These are phyloP conservation scores for Saturnispora sanitii DNA, from an alignment of 805 yeast genomes.

Conservation along the genomic window DNA sequence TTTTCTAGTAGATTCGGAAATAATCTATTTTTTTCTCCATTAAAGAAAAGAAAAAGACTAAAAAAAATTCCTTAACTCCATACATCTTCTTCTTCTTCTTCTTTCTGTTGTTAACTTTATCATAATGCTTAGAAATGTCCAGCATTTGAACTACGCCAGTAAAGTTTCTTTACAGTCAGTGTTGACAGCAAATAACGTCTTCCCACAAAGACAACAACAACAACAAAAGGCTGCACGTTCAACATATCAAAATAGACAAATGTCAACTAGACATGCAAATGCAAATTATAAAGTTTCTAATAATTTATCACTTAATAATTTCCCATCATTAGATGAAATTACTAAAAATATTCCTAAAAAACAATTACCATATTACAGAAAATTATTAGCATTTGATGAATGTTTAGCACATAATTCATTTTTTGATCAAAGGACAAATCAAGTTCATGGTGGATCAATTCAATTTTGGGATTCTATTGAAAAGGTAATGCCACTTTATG, in stretches of 20 bases:
- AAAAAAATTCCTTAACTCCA: no score
- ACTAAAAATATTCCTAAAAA: slow-evolving; percentile 20
- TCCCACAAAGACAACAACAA: slow-evolving; percentile 9
- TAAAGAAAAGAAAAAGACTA: neutral
- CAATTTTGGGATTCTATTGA: slow-evolving; percentile 44
- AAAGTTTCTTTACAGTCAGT: slow-evolving; percentile 17
- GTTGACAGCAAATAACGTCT: slow-evolving; percentile 16
- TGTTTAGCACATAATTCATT: slow-evolving; percentile 28
- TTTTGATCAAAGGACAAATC: slow-evolving; percentile 27
- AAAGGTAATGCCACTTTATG: slow-evolving; percentile 40
- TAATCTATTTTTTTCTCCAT: neutral
- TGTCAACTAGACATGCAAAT: neutral
- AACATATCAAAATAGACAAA: neutral
- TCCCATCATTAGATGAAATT: slow-evolving; percentile 9
- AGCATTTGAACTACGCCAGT: slow-evolving; percentile 10
- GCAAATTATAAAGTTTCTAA: no score
- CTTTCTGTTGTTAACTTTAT: no score
- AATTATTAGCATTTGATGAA: slow-evolving; percentile 44
- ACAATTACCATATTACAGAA: slow-evolving; percentile 40
- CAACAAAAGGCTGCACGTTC: slow-evolving; percentile 8
- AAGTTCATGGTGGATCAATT: slow-evolving; percentile 25
- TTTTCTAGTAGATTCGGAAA: neutral
- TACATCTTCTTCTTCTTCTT: neutral
- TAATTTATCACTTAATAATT: no score
- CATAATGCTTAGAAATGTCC: slow-evolving; percentile 18